A percentile compares a stretch with the other conserved stretches of the same genome.
Conservation (phyloP, 164 flowering plant species). For the Kingdonia uniflora region DNA sequence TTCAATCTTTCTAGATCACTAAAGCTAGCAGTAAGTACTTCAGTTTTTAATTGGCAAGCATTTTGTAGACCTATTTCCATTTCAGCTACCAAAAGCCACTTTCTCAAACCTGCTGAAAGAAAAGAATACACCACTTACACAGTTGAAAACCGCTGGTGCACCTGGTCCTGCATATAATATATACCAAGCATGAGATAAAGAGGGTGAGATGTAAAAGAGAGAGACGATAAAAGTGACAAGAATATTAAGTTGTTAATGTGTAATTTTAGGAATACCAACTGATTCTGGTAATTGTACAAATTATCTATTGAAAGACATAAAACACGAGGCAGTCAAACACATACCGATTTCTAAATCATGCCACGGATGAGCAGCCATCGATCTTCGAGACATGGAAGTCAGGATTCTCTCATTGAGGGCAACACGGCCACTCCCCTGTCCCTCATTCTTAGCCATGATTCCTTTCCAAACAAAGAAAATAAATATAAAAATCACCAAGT, state of each 20-base stretch:
- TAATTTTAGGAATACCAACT: too few species aligned
- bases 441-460: constrained; percentile 13
- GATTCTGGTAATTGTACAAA: too few species aligned
- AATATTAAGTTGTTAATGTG: neutral
- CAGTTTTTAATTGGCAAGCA: too few species aligned
- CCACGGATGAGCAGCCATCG: constrained; percentile 97
- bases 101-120: neutral
- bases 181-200: neutral
- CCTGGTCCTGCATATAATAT: constrained; percentile 60
- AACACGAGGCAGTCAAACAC: neutral
- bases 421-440: constrained; percentile 27
- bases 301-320: neutral
- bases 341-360: constrained; percentile 93
- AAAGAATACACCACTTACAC: constrained; percentile 47
- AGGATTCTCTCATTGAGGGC: constrained; percentile 74
- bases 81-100: too few species aligned
- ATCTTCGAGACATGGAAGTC: constrained; percentile 62
- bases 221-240: neutral
- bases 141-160: constrained; percentile 76
- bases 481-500: neutral
- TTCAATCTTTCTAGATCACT: too few species aligned
- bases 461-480: neutral
- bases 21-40: too few species aligned
- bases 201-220: neutral
- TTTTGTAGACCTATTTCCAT: too few species aligned